Evolutionary conservation across 2,329 filamentous ascomycete species (phyloP).

Genomic region (Bisporella sp.): DNA sequence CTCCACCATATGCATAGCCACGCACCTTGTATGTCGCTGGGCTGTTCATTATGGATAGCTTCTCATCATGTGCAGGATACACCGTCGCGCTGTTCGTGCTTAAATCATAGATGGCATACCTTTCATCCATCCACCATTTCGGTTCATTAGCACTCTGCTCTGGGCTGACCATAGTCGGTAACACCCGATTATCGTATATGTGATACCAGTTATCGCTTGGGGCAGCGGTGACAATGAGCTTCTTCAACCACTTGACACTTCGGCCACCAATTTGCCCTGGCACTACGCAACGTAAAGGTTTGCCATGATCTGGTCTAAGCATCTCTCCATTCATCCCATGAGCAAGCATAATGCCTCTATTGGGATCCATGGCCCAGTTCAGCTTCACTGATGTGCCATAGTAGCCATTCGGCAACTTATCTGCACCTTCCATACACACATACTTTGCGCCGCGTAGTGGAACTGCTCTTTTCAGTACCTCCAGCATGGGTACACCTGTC

Average conservation of each 20-base stretch:
- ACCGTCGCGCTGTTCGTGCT: conserved; percentile 80
- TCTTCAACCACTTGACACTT: conserved; percentile 90
- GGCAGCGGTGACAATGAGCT: conserved; percentile 65
- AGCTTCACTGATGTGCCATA: conserved; percentile 86
- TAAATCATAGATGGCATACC: conserved; percentile 89
- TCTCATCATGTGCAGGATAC: conserved; percentile 73
- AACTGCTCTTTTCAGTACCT: conserved; percentile 61
- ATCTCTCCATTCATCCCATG: conserved; percentile 86
- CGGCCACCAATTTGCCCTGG: conserved; percentile 88
- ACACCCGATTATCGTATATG: conserved; percentile 84
- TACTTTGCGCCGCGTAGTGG: conserved; percentile 68
- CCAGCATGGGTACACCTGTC: conserved; percentile 72
- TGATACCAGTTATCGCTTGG: conserved; percentile 95
- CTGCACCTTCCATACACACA: conserved; percentile 86
- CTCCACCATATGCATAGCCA: conserved; percentile 86
- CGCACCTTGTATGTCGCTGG: conserved; percentile 54
- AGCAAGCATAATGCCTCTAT: conserved; percentile 78
- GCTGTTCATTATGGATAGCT: conserved; percentile 41
- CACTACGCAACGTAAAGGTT: conserved; percentile 74
- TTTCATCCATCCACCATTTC: conserved; percentile 79
- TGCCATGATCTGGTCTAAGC: conserved; percentile 77
- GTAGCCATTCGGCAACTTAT: conserved; percentile 79
- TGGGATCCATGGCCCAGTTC: conserved; percentile 80
- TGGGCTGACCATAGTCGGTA: conserved; percentile 80
- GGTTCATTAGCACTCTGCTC: conserved; percentile 69